Evolutionary conservation across 192 early-diverging fungal species (phyloP).

Genomic region (Mortierella hygrophila): DNA sequence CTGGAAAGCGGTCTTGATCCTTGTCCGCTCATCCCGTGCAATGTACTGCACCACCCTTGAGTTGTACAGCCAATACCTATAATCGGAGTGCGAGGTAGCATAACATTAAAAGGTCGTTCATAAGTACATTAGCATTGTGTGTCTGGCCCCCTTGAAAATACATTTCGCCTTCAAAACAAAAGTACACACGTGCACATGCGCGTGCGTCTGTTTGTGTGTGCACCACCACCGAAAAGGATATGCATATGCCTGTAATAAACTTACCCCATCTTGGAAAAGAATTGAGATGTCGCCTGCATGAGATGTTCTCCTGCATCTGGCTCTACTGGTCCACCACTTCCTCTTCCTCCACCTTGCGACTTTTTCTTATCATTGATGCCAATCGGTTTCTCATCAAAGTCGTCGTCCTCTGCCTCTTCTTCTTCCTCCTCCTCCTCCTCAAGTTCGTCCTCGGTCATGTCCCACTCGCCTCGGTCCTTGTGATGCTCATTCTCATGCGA

Average conservation of each 20-base stretch:
- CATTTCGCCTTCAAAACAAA: neutral
- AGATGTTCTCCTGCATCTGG: slow-evolving; percentile 49
- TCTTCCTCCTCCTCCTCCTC: neutral
- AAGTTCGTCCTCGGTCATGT: neutral
- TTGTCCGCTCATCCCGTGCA: slow-evolving; percentile 47
- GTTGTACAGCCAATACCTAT: slow-evolving; percentile 60
- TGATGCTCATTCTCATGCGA: neutral
- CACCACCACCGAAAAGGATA: neutral
- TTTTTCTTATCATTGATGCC: neutral
- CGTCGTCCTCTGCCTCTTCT: neutral
- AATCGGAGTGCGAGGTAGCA: neutral
- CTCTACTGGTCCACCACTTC: slow-evolving; percentile 14
- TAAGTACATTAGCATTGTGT: neutral
- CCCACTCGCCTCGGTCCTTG: neutral
- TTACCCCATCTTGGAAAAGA: slow-evolving; percentile 54
- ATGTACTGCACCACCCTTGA: slow-evolving; percentile 57
- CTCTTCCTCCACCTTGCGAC: neutral
- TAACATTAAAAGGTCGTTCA: neutral
- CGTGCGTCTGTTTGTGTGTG: neutral
- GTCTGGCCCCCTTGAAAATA: neutral
- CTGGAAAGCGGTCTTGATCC: slow-evolving; percentile 47
- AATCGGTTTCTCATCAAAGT: neutral
- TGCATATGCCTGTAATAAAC: slow-evolving; percentile 1
- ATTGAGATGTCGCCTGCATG: slow-evolving; percentile 43
- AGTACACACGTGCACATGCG: neutral